A percentile compares a stretch with the other conserved stretches of the same genome.
Conservation (phyloP, 345 rosid species). For the Raphanus sativus region DNA sequence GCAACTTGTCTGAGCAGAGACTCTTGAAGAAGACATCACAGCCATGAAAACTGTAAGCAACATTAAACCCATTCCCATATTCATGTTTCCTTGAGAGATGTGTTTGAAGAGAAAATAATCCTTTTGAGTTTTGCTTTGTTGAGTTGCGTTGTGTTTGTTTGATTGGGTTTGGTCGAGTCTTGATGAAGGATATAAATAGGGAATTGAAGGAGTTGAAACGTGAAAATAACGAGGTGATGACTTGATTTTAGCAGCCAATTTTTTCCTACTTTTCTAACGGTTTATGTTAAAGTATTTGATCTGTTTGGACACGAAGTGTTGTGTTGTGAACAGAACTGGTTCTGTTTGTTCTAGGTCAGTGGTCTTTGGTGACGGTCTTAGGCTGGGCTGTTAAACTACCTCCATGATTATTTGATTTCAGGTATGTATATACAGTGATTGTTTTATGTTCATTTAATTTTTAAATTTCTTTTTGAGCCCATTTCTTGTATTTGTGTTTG, state of each 20-base stretch:
- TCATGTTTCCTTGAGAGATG: slow-evolving; percentile 28
- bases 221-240: slow-evolving; percentile 17
- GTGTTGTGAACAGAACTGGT: slow-evolving; percentile 31
- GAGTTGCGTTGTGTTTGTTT: slow-evolving; percentile 6
- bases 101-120: slow-evolving; percentile 11
- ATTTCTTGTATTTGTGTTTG: slow-evolving; percentile 11
- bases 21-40: slow-evolving; percentile 45
- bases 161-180: slow-evolving; percentile 18
- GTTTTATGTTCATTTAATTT: not conserved
- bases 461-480: not conserved
- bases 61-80: slow-evolving; percentile 38
- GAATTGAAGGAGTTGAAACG: not conserved
- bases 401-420: not conserved
- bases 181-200: slow-evolving; percentile 28
- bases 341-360: slow-evolving; percentile 16
- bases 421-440: slow-evolving; percentile 1
- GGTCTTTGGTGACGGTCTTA: slow-evolving; percentile 22
- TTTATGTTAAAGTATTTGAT: slow-evolving; percentile 1
- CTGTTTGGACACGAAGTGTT: slow-evolving; percentile 22
- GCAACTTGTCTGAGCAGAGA: slow-evolving; percentile 64
- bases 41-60: slow-evolving; percentile 41
- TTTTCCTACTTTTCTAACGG: slow-evolving; percentile 33
- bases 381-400: slow-evolving; percentile 35
- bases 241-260: slow-evolving; percentile 30
- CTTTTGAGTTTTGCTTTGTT: not conserved